These are phyloP conservation scores for Ceratobasidium sp. DNA, from an alignment of 1,284 basidiomycete genomes.

Conservation along the genomic window DNA sequence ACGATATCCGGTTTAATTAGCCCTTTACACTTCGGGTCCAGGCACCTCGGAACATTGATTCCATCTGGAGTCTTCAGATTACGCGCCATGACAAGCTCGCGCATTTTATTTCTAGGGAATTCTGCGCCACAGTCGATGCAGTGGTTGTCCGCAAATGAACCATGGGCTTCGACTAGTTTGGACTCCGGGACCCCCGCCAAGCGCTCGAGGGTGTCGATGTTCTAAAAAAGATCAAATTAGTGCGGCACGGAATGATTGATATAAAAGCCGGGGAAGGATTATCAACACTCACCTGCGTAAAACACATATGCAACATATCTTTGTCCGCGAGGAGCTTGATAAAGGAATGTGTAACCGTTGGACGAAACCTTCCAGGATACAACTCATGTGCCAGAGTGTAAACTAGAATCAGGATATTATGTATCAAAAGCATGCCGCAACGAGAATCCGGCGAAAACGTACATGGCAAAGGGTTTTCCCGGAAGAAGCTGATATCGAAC, in stretches of 20 bases:
- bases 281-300: conserved; percentile 68
- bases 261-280: conserved; percentile 8
- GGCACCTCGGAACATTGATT: conserved; percentile 72
- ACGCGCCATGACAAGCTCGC: conserved; percentile 62
- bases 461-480: conserved; percentile 78
- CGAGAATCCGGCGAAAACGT: conserved; percentile 51
- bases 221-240: conserved; percentile 51
- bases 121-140: conserved; percentile 76
- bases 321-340: conserved; percentile 78
- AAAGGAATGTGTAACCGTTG: conserved; percentile 92
- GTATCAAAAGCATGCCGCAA: background rate
- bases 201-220: conserved; percentile 93
- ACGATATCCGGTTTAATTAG: conserved; percentile 93
- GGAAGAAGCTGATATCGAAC: conserved; percentile 81
- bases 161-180: conserved; percentile 93
- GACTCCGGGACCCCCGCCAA: conserved; percentile 79
- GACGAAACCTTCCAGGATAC: conserved; percentile 86
- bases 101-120: conserved; percentile 77
- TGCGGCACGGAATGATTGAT: background rate
- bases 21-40: conserved; percentile 63
- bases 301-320: conserved; percentile 75
- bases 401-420: conserved; percentile 59
- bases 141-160: conserved; percentile 84
- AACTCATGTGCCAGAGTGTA: conserved; percentile 91
- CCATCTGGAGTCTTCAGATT: conserved; percentile 22